Evolutionary conservation across 129 eudicot genomes (phyloP).

Genomic region (sunflower (Helianthus annuus)): HanXRQr2.0-SUNRISE NC_035448.2:45007809-45008308

Average conservation of each 20-base stretch:
- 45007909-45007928: slow-evolving; percentile 89
- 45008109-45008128: slow-evolving; percentile 70
- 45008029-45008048: too few relatives aligned
- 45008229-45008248: slow-evolving; percentile 56
- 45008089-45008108: slow-evolving; percentile 57
- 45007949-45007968: slow-evolving; percentile 86
- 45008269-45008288: slow-evolving; percentile 27
- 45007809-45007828: slow-evolving; percentile 62
- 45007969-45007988: slow-evolving; percentile 77
- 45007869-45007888: slow-evolving; percentile 92
- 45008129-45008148: slow-evolving; percentile 55
- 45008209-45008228: slow-evolving; percentile 36
- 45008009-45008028: too few relatives aligned
- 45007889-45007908: slow-evolving; percentile 97
- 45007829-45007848: slow-evolving; percentile 86
- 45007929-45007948: slow-evolving; percentile 85
- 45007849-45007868: slow-evolving; percentile 89
- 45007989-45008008: too few relatives aligned
- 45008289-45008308: slow-evolving; percentile 60
- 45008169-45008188: slow-evolving; percentile 43
- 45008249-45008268: slow-evolving; percentile 49
- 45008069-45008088: slow-evolving; percentile 91
- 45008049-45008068: slow-evolving; percentile 60
- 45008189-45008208: slow-evolving; percentile 56
- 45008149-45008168: slow-evolving; percentile 55